Base-by-base conservation (phyloP, 78 protist species). In the Polysphondylium violaceum region DNA sequence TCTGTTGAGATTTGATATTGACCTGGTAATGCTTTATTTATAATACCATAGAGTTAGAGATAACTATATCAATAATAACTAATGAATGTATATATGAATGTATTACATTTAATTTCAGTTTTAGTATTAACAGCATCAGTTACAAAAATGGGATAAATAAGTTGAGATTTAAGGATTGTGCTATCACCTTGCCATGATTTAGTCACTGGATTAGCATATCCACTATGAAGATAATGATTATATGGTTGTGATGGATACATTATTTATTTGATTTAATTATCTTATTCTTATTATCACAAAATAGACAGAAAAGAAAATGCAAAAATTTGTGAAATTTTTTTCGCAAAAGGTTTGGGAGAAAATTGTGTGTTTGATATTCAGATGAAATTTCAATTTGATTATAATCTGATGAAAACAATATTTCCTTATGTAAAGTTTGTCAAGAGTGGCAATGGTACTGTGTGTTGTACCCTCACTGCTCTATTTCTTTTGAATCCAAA, bases 121-220 rank as follows among this genome's bases (percentile, higher is more conserved):
- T 78, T 63, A 21, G 88, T 61, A 29, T 88, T 78, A 0, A 23
- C 19, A 25, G 36, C 43, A 40, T 69, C 92, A 36, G 88, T 86
- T 17, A 95, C 74, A 35, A 95, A 95, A 29, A 95, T 47, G 23
- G 97, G 97, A 44, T 87, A 95, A n/a, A 95, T 87, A 25, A 95
- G 63, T 27, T 78, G 94, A 35, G 86, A 78, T 41, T 76, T 78
- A 2, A 88, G n/a, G 7, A 88, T 59, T 3, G 74, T 59, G 19
- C 63, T 55, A 36, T 88, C 94, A 47, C 87, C 94, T 65, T 88
- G 94, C 94, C 94, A 88, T 59, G 79, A 72, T 88, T 87, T 88
- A 3, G 88, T 69, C 1, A 78, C 35, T 41, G 94, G 87, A 51
- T 88, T 35, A 25, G 87, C 68, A 88, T 88, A 88, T 21, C 94